Base-by-base conservation (phyloP, 768 basidiomycete genomes). In the Thelephora ganbajun region DNA sequence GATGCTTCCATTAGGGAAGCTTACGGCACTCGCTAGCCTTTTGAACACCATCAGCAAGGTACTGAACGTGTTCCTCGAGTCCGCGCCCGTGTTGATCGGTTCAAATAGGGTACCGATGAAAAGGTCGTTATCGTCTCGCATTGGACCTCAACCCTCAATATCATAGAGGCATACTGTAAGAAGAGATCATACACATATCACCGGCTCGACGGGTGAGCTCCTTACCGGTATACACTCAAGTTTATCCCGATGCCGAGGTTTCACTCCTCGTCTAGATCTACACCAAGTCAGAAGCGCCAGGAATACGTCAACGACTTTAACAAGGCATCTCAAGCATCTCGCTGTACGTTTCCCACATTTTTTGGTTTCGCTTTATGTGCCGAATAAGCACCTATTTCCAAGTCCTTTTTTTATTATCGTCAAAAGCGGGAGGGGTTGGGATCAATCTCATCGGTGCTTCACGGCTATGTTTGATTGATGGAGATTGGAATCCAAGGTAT, bases 81-180 rank as follows among this genome's bases (percentile, higher is more conserved):
- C 7, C 26, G 26, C 13, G 41, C 34, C 46, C 52, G 36, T 55
- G 16, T 14, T n/a, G 6, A 16, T 18, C 39, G 12, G 22, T 49
- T 45, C 44, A 7, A 16, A 7, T 50, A 88, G 80, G 66, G 69
- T 33, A 91, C 88, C 0, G 80, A 85, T 35, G 94, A 99, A 66
- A 99, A 99, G 74, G 85, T 90, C 56, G 84, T 97, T 33, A 65
- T 99, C 36, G 88, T 94, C 33, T 97, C 92, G n/a, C 93, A 98
- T 60, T 99, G 86, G 57, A 98, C 93, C 0, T 83, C 85, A 4
- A 96, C 93, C 1, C 77, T 99, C 46, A 87, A 97, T 57, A 77
- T 99, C 48, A 68, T 99, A 26, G 90, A 97, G 66, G 77, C 77
- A 2, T 85, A 80, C 54, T 94, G 92, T 66, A 76, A 79, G 61